Evolutionary conservation across 1,284 basidiomycete genomes (phyloP).

Genomic region (Cutaneotrichosporon arboriforme): DNA sequence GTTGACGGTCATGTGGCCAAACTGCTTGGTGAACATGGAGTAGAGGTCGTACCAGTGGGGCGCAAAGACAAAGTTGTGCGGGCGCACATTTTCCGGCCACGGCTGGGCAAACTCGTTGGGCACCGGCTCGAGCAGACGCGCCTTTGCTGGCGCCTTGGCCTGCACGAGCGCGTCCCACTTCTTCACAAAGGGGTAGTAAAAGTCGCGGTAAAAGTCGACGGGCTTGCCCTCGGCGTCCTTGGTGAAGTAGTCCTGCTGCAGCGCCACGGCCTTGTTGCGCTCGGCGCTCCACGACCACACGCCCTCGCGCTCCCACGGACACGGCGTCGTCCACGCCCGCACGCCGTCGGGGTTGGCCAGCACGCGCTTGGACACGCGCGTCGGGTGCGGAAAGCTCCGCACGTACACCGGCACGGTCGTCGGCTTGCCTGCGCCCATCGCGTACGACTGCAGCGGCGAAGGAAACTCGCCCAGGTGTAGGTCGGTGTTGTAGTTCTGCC

Average conservation of each 20-base stretch:
- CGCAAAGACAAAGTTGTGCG: conserved; percentile 73
- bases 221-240: conserved; percentile 60
- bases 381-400: conserved; percentile 78
- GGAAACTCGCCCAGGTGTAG: conserved; percentile 79
- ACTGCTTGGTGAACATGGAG: conserved; percentile 71
- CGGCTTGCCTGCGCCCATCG: conserved; percentile 71
- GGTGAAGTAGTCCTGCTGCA: conserved; percentile 81
- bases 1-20: conserved; percentile 76
- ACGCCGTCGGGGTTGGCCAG: conserved; percentile 54
- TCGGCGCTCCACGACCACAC: conserved; percentile 84
- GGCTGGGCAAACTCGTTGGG: conserved; percentile 86
- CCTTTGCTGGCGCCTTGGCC: conserved; percentile 40
- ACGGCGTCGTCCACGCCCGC: conserved; percentile 66
- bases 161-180: conserved; percentile 66
- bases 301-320: conserved; percentile 85
- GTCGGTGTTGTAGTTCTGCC: conserved; percentile 80
- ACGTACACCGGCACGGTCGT: conserved; percentile 67
- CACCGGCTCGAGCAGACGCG: conserved; percentile 74
- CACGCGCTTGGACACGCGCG: conserved; percentile 49
- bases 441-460: conserved; percentile 73
- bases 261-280: conserved; percentile 64
- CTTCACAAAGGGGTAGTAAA: conserved; percentile 73
- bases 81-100: conserved; percentile 62
- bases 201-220: conserved; percentile 79
- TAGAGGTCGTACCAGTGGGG: conserved; percentile 95